Base-by-base conservation (phyloP, 495 filamentous ascomycete genomes). In the Penicillium roqueforti region DNA sequence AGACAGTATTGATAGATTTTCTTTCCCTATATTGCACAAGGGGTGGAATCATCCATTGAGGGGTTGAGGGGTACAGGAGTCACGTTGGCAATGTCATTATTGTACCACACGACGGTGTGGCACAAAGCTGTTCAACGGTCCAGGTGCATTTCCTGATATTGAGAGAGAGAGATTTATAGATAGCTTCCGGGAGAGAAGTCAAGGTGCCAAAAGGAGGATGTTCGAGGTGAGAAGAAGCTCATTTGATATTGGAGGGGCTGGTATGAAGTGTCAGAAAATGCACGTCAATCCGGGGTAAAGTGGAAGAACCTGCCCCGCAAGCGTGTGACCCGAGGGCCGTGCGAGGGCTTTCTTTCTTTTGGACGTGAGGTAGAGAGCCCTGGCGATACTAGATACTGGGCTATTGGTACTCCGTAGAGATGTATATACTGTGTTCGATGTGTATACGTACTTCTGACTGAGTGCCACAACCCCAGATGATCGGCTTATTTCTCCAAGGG, bases 281-380 rank as follows among this genome's bases (percentile, higher is more conserved):
- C 47, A 50, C 40, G 40, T 50, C 47, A 50, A 50, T 50, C 47
- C 36, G 47, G 47, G 47, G 47, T 50, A 50, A 50, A 36, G 14
- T 37, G 9, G 13, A 3, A 49, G 46, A 29, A 36, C 40, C 47
- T 50, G 47, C 23, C 45, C 46, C 47, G 32, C 47, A 28, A 49
- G 34, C 37, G 32, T 49, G 32, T 22, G 46, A 48, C 46, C 46
- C 46, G 46, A 49, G 47, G 34, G 25, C 47, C 47, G 28, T 40
- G 32, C 44, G 34, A 31, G 22, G 22, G 22, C 4, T 23, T 23
- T 23, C 22, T 23, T 23, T n/a, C n/a, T n/a, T n/a, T n/a, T n/a
- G n/a, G n/a, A n/a, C n/a, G n/a, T n/a, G n/a, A n/a, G n/a, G n/a
- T n/a, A n/a, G n/a, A n/a, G n/a, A n/a, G n/a, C n/a, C n/a, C n/a